Conservation (phyloP, 2,329 filamentous ascomycete species). For the Trichoderma polysporum region DNA sequence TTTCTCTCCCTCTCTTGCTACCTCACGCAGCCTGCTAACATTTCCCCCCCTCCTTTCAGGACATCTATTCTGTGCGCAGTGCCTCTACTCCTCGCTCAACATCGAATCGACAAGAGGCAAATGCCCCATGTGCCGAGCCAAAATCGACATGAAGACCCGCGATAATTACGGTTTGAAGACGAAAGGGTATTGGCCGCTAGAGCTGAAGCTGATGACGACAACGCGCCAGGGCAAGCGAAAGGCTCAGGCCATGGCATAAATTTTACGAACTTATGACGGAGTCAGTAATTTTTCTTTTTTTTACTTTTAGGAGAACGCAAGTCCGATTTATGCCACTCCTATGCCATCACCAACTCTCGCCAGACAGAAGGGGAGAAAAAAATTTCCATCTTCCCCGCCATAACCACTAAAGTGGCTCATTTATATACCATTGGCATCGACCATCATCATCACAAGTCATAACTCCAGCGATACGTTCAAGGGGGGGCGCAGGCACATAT, state of each 20-base stretch:
- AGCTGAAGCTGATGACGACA: conserved; percentile 61
- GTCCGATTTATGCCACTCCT: no score
- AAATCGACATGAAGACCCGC: conserved; percentile 51
- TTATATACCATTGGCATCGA: not conserved
- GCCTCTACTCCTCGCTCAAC: conserved; percentile 59
- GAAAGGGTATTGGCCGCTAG: conserved; percentile 57
- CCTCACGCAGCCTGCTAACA: conserved; percentile 22
- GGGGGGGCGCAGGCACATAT: not conserved
- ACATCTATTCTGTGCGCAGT: conserved; percentile 64
- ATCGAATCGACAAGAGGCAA: conserved; percentile 56
- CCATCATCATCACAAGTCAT: not conserved
- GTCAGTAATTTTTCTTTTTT: not conserved
- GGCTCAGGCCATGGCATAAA: conserved; percentile 32
- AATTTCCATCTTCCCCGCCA: not conserved
- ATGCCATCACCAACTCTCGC: no score
- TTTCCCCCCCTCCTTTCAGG: conserved; percentile 40
- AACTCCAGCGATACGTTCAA: not conserved
- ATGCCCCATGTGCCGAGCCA: conserved; percentile 64
- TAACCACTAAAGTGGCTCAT: not conserved
- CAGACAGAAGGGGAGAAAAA: not conserved
- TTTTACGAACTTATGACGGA: not conserved
- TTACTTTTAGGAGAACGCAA: not conserved
- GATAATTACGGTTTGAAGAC: conserved; percentile 44
- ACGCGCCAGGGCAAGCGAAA: conserved; percentile 51
- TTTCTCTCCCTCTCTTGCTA: not conserved